Base-by-base conservation (phyloP, 805 yeast genomes). In the Pichia ethanolica region DNA sequence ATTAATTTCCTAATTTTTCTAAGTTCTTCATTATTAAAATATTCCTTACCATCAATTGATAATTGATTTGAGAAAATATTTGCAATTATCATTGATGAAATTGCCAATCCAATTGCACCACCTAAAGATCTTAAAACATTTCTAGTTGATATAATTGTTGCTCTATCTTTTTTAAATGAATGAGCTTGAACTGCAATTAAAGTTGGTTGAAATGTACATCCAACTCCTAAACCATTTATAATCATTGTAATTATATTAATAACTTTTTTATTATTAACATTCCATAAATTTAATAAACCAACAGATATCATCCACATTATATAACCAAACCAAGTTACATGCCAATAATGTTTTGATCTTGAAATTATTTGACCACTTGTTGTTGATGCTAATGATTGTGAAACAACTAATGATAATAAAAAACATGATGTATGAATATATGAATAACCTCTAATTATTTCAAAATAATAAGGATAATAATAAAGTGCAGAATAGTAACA, bases 61-160 rank as follows among this genome's bases (percentile, higher is more conserved):
- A 46, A 35, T 9, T 35, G 20, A 8, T 46, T 14, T 13, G 9
- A 9, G 45, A 63, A 56, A 6, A 56, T 53, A 49, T 62, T 63
- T n/a, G 66, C 61, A 45, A 62, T 42, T 12, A 63, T 54, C 6
- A 65, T 54, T 2, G 67, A 54, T 11, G 60, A 54, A 9, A 75
- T 62, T 0, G 84, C 82, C 36, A 79, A 65, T 0, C 86, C 85
- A 32, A 78, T 64, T 1, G 84, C 73, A n/a, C 83, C 83, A 13
- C 86, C 86, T 49, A 81, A 72, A 4, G 81, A 74, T 48, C 86
- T 65, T 43, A 77, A 56, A 27, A 78, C 78, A 55, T 79, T 79
- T 59, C 86, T 68, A 1, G 81, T 69, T 3, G 82, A 71, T 8
- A 79, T 78, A 12, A 78, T 77, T 11, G 80, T 80, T 0, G 85